Percentiles rank a stretch among this genome's conserved stretches.
Evolutionary conservation across 495 filamentous ascomycete species (phyloP).

Genomic region (Podospora tetraspora): DNA sequence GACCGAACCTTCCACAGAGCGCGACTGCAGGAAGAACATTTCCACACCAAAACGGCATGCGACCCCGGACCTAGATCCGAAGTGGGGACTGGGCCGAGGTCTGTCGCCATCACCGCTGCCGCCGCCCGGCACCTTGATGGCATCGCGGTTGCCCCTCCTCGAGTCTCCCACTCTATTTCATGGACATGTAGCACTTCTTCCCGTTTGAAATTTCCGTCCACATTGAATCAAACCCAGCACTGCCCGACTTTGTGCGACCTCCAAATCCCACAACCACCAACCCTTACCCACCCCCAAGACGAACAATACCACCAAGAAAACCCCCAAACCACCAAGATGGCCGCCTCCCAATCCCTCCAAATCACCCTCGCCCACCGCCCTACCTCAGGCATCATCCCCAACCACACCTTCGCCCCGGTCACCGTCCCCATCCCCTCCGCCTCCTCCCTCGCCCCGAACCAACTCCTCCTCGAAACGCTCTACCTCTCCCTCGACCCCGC

Average conservation of each 20-base stretch:
- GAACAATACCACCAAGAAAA: not conserved
- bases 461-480: constrained; percentile 59
- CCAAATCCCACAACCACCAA: no score
- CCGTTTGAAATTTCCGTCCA: not conserved
- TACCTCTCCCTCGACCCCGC: constrained; percentile 77
- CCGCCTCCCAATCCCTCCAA: constrained; percentile 36
- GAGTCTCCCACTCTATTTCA: not conserved
- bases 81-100: not conserved
- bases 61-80: not conserved
- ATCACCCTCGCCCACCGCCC: constrained; percentile 50
- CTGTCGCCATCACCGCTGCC: not conserved
- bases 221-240: not conserved
- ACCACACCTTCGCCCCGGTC: constrained; percentile 51
- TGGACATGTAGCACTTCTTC: not conserved
- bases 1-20: not conserved
- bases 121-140: not conserved
- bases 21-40: not conserved
- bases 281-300: not conserved
- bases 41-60: not conserved
- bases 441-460: constrained; percentile 49
- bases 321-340: constrained; percentile 20
- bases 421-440: constrained; percentile 41
- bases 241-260: not conserved
- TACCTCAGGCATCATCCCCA: constrained; percentile 37
- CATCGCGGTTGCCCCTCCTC: not conserved